These are phyloP conservation scores for Beauveria bassiana DNA, from an alignment of 2,329 filamentous ascomycete species.

Conservation along the genomic window DNA sequence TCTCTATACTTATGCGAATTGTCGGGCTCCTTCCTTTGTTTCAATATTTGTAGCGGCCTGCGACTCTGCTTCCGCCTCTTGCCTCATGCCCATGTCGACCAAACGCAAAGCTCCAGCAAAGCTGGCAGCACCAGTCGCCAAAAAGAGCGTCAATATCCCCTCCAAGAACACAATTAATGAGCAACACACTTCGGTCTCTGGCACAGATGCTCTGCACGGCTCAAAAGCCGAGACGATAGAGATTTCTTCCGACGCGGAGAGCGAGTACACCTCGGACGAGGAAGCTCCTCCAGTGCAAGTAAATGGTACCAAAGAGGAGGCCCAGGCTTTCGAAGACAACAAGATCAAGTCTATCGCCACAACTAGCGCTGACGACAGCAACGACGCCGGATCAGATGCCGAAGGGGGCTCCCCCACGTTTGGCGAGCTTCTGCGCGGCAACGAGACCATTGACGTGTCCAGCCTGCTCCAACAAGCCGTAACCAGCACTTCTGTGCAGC, in stretches of 20 bases:
- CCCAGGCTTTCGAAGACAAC: constrained; percentile 20
- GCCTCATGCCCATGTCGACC: constrained; percentile 42
- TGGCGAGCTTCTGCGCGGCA: constrained; percentile 72
- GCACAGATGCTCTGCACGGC: constrained; percentile 30
- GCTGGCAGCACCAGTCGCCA: constrained; percentile 48
- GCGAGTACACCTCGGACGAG: constrained; percentile 40
- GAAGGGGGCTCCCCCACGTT: constrained; percentile 61
- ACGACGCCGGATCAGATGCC: constrained; percentile 35
- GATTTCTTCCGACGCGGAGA: constrained; percentile 48
- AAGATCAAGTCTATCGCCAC: constrained; percentile 19
- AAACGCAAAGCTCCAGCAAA: constrained; percentile 53
- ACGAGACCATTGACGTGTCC: constrained; percentile 69
- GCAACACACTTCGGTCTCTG: constrained; percentile 46
- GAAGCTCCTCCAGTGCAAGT: constrained; percentile 21
- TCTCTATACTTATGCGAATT: neutral
- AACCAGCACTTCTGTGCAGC: constrained; percentile 28
- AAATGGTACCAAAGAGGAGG: constrained; percentile 14
- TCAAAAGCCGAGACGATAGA: constrained; percentile 40
- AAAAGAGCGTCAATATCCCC: constrained; percentile 43
- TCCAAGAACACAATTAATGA: constrained; percentile 49
- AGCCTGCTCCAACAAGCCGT: constrained; percentile 43
- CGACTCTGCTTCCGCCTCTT: neutral
- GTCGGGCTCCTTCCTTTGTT: neutral
- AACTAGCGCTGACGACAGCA: constrained; percentile 18
- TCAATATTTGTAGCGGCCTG: neutral